Evolutionary conservation across 2,329 filamentous ascomycete genomes (phyloP).

Genomic region (Paramyrothecium sp.): DNA sequence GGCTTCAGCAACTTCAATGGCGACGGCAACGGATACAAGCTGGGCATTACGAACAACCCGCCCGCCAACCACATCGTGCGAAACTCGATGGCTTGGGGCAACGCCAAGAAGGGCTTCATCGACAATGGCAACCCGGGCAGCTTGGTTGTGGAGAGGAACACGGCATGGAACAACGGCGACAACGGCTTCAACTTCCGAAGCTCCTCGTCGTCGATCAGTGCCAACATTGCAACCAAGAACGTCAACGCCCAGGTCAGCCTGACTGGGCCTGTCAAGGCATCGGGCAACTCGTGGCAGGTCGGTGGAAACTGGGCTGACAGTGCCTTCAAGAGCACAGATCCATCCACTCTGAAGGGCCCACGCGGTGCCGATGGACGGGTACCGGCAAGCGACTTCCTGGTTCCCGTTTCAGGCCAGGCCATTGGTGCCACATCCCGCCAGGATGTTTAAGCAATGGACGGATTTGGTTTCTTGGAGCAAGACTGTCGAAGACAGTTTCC

Average conservation of each 20-base stretch:
- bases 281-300: conserved; percentile 40
- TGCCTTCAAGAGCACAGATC: conserved; percentile 34
- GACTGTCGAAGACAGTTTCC: no score
- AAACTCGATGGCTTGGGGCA: conserved; percentile 41
- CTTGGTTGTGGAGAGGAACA: conserved; percentile 38
- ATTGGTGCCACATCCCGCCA: conserved; percentile 31
- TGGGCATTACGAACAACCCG: conserved; percentile 36
- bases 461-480: no score
- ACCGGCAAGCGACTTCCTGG: conserved; percentile 35
- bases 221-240: conserved; percentile 39
- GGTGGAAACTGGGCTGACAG: conserved; percentile 35
- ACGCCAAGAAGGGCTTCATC: conserved; percentile 42
- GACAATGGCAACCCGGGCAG: conserved; percentile 42
- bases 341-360: conserved; percentile 29
- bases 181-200: conserved; percentile 37
- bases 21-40: conserved; percentile 46
- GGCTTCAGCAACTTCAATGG: conserved; percentile 39
- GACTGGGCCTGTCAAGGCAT: conserved; percentile 19
- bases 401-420: conserved; percentile 31
- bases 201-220: conserved; percentile 31
- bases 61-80: conserved; percentile 39
- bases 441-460: neutral
- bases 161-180: conserved; percentile 43
- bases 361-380: conserved; percentile 34
- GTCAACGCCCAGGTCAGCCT: conserved; percentile 19